Base-by-base conservation (phyloP, 139 green algal species). In the Tetraselmis striata region DNA sequence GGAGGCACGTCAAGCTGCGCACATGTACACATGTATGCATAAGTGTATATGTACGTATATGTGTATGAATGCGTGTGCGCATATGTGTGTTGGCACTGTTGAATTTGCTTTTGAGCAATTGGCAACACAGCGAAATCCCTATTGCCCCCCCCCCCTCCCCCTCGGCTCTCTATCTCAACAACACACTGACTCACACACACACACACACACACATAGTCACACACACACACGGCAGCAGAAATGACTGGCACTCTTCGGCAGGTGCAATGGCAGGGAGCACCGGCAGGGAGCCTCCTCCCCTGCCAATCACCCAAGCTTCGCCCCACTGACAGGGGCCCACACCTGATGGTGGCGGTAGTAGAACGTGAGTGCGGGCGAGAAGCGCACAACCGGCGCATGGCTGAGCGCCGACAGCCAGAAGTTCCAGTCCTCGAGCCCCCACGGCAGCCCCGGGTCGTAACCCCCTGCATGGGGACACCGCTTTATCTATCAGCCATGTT, bases 391-490 rank as follows among this genome's bases (percentile, higher is more conserved):
- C 11, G 84, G 84, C 30, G 30, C 76, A 59, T 82, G 76, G 1
- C 28, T 26, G 23, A 82, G 30, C 25, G 84, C n/a, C 29, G n/a
- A 30, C 80, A 87, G 80, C 84, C 84, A 87, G 28, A 83, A 87
- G 84, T 87, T 87, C 84, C 84, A 87, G 76, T 87, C 84, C 78
- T 87, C 84, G 1, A 87, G 75, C 0, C 84, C 84, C 84, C 84
- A 87, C 5, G 81, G 84, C 28, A 87, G 32, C 1, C 80, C 76
- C 26, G 81, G 84, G 80, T 87, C 84, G 76, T 87, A 87, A 2
- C 84, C 84, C 5, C 84, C 45, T 67, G 45, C n/a, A 67, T 18
- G 18, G 45, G 45, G 45, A 67, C 45, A 67, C 45, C 45, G 11
- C 45, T 18, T 67, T 18, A 67, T 18, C 45, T n/a, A 5, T 67